Percentiles rank a stretch among this genome's conserved stretches.
phyloP scores from a whole-genome alignment of 306 rosid genomes.

The Acmispon strigosus region DNA sequence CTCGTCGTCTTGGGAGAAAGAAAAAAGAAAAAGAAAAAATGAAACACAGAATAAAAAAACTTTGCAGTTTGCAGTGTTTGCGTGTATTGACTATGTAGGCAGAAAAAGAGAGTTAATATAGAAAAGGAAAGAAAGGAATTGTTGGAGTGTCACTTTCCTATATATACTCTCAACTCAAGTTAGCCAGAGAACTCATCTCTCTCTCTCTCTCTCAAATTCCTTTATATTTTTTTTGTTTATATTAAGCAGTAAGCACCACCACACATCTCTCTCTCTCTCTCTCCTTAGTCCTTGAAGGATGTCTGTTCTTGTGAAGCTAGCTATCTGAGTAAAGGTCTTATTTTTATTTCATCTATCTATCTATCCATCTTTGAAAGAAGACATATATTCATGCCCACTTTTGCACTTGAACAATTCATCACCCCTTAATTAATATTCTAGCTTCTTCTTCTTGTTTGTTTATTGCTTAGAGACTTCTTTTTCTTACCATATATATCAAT shows the following conservation, averaged over 20 bases:
- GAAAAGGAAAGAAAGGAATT: slow-evolving; percentile 29
- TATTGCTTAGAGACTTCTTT: slow-evolving; percentile 1
- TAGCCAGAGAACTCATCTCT: slow-evolving; percentile 24
- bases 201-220: slow-evolving; percentile 24
- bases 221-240: slow-evolving; percentile 15
- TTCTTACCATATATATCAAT: background rate
- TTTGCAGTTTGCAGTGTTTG: slow-evolving; percentile 26
- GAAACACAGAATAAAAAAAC: background rate
- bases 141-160: slow-evolving; percentile 84
- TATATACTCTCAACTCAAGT: slow-evolving; percentile 63
- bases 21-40: background rate
- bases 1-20: slow-evolving; percentile 37
- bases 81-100: slow-evolving; percentile 43
- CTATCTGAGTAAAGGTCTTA: slow-evolving; percentile 14
- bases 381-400: background rate
- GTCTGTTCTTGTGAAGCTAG: slow-evolving; percentile 47
- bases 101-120: slow-evolving; percentile 23
- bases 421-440: slow-evolving; percentile 4
- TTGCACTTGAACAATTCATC: slow-evolving; percentile 10
- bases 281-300: slow-evolving; percentile 27
- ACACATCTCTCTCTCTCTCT: slow-evolving; percentile 8
- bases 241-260: slow-evolving; percentile 19
- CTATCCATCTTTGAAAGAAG: slow-evolving; percentile 7
- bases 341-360: slow-evolving; percentile 18
- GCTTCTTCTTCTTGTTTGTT: background rate